These are phyloP conservation scores for Tagetes patula DNA, from an alignment of 129 eudicot species.

Conservation along the genomic window DNA sequence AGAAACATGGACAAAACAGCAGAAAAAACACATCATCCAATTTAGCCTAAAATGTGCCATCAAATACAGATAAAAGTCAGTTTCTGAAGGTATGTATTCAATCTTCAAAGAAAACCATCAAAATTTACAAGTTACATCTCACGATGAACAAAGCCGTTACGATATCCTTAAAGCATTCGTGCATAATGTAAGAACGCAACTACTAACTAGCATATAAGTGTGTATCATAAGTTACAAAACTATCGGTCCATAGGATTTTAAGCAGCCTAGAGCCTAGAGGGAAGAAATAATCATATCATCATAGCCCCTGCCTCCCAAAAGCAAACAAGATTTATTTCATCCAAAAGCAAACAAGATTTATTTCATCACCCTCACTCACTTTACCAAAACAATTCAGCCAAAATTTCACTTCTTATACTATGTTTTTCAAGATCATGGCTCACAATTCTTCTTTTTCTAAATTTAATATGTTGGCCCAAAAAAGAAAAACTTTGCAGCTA, in stretches of 20 bases:
- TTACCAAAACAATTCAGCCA: background rate
- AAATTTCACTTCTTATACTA: background rate
- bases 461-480: background rate
- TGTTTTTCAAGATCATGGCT: constrained; percentile 1
- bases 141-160: background rate
- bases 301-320: background rate
- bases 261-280: background rate
- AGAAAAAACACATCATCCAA: background rate
- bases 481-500: constrained; percentile 10
- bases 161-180: background rate
- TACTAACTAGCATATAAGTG: background rate
- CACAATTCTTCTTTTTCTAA: background rate
- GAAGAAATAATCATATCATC: background rate
- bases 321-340: constrained; percentile 16
- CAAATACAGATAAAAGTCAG: background rate
- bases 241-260: background rate
- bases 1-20: background rate
- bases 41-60: background rate
- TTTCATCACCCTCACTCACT: background rate
- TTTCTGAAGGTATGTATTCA: constrained; percentile 13
- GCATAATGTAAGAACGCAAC: background rate
- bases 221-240: background rate
- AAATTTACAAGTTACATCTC: background rate
- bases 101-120: background rate
- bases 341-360: constrained; percentile 18